Base-by-base conservation (phyloP, 805 yeast genomes). In the Kurtzmaniella fragi region DNA sequence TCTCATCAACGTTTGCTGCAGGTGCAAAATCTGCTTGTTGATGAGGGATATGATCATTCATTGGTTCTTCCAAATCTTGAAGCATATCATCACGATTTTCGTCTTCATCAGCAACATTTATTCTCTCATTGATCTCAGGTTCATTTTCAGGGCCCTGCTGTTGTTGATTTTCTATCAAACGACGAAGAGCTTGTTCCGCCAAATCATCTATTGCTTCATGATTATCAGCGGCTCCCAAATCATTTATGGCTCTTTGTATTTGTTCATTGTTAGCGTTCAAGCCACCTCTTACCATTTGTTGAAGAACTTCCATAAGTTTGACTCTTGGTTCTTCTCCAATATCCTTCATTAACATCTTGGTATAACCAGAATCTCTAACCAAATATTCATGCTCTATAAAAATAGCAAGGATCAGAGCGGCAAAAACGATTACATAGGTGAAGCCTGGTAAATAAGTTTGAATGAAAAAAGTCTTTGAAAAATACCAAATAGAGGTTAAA, bases 311-410 rank as follows among this genome's bases (percentile, higher is more conserved):
- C 23, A 59, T 56, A 43, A 68, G 57, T 41, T 61, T 65, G 11
- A 71, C 59, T 36, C 67, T 57, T 31, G 74, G 72, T 44, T 71
- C 78, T 35, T 64, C 71, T 2, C 93, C 93, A 34, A 84, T 75
- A 42, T 72, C 75, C 45, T 69, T 76, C 38, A 71, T 55, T 13
- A 84, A 62, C 54, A 82, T 68, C 51, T 77, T 78, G 23, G 65
- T 57, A 54, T 81, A 82, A 0, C 87, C 88, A 35, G 80, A 78
- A 54, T 84, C 95, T 39, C 79, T 64, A 1, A 77, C 75, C 12
- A 84, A 82, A 78, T 84, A 79, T 48, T 83, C 89, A 53, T 82
- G 84, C 44, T 75, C 79, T 16, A 80, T 64, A 51, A 77, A 75
- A 5, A 78, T 41, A 4, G 77, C 71, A 13, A 75, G 44, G 41